Percentiles rank a stretch among this genome's conserved stretches.
Evolutionary conservation across 768 basidiomycete genomes (phyloP).

Genomic region (Leccinum boreale): DNA sequence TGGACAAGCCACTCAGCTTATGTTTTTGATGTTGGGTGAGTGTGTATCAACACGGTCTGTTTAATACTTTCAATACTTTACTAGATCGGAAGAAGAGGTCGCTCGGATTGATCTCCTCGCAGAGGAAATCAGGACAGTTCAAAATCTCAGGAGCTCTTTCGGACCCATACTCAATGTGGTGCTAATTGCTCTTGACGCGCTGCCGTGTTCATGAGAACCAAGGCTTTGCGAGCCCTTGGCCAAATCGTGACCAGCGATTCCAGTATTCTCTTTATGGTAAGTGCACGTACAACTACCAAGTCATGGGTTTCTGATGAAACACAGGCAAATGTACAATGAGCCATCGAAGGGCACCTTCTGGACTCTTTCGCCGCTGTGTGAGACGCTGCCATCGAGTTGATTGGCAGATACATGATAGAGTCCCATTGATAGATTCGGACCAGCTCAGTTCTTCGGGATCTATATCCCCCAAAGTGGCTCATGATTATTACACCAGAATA

Average conservation of each 20-base stretch:
- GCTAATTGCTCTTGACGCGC: constrained; percentile 74
- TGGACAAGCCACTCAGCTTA: constrained; percentile 70
- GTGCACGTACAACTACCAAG: constrained; percentile 21
- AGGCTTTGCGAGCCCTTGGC: constrained; percentile 86
- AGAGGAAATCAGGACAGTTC: constrained; percentile 74
- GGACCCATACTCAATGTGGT: constrained; percentile 80
- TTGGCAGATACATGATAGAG: constrained; percentile 94
- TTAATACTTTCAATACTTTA: constrained; percentile 7
- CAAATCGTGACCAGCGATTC: constrained; percentile 90
- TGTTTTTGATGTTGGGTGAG: constrained; percentile 81
- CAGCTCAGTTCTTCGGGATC: no score
- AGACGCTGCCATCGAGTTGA: constrained; percentile 94
- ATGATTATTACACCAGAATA: no score
- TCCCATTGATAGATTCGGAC: no score
- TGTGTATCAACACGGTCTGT: not conserved
- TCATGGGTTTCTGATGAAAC: constrained; percentile 3
- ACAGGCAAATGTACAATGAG: constrained; percentile 74
- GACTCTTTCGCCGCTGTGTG: constrained; percentile 94
- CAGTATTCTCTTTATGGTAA: constrained; percentile 69
- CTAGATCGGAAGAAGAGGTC: constrained; percentile 69
- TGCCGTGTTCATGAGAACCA: constrained; percentile 92
- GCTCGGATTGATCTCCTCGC: constrained; percentile 64
- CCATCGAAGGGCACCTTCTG: constrained; percentile 85
- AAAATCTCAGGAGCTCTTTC: constrained; percentile 76
- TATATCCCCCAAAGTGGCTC: no score